Evolutionary conservation across 352 stramenopile genomes (phyloP).

Genomic region (Phytopythium helicoides): DNA sequence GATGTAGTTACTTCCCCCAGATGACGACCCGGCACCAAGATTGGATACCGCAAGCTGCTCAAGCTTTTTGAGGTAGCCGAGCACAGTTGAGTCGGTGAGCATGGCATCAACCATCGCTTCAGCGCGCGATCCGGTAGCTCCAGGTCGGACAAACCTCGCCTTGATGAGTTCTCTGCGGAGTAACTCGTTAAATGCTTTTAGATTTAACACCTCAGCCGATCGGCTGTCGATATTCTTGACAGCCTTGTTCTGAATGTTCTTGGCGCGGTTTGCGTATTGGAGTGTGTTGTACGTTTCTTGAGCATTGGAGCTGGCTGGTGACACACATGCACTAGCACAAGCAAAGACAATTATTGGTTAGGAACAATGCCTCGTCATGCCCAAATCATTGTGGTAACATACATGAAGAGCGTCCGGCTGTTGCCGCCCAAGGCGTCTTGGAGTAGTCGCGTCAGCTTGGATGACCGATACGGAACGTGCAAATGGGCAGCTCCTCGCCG

Average conservation of each 20-base stretch:
- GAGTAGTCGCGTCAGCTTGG: constrained; percentile 76
- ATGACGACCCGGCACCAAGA: background rate
- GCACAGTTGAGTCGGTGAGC: constrained; percentile 45
- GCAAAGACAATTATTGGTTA: background rate
- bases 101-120: constrained; percentile 35
- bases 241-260: constrained; percentile 90
- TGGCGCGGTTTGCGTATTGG: constrained; percentile 84
- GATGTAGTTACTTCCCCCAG: background rate
- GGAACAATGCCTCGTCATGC: background rate
- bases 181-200: constrained; percentile 69
- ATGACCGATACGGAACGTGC: constrained; percentile 80
- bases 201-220: constrained; percentile 62
- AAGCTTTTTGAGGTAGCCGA: constrained; percentile 53
- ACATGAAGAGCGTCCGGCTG: constrained; percentile 88
- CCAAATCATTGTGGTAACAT: constrained; percentile 11
- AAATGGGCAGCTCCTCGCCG: constrained; percentile 36
- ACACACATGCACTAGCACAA: constrained; percentile 73
- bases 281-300: constrained; percentile 83
- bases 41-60: constrained; percentile 33
- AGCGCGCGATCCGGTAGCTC: constrained; percentile 17
- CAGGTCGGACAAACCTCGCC: constrained; percentile 31
- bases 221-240: constrained; percentile 87
- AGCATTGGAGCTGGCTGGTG: constrained; percentile 61
- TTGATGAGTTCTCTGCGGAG: constrained; percentile 70
- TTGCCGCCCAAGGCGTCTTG: constrained; percentile 88